A percentile compares a stretch with the other conserved stretches of the same genome.
These are phyloP conservation scores for Plasmodium berghei DNA, from an alignment of 169 alveolate species.

Conservation along the genomic window DNA sequence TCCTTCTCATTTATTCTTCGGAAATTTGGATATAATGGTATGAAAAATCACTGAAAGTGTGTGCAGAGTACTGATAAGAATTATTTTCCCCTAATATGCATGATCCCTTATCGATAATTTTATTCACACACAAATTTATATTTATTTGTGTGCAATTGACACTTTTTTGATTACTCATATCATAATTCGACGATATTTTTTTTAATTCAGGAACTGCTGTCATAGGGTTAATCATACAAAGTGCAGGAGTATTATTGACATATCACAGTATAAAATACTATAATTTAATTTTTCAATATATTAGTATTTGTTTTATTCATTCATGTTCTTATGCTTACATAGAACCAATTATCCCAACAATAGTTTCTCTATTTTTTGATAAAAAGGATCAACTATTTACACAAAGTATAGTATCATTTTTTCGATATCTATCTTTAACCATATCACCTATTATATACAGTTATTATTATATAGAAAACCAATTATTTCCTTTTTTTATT, in stretches of 20 bases:
- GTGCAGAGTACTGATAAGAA: too few species aligned
- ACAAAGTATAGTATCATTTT: constrained; percentile 76
- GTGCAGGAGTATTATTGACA: constrained; percentile 63
- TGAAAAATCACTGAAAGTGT: constrained; percentile 1
- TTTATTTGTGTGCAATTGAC: neutral
- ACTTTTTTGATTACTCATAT: too few species aligned
- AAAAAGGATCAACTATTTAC: constrained; percentile 73
- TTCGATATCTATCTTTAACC: constrained; percentile 75
- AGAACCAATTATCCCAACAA: constrained; percentile 77
- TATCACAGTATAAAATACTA: constrained; percentile 65
- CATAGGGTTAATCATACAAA: constrained; percentile 56
- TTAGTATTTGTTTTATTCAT: constrained; percentile 76
- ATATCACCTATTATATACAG: constrained; percentile 74
- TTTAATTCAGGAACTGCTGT: constrained; percentile 54
- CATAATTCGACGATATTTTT: neutral
- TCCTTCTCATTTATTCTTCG: constrained; percentile 68
- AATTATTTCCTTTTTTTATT: constrained; percentile 70
- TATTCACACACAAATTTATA: neutral
- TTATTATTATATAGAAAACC: constrained; percentile 73
- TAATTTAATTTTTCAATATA: constrained; percentile 73
- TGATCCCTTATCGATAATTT: neutral
- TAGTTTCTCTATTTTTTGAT: constrained; percentile 70
- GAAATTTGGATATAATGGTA: constrained; percentile 63
- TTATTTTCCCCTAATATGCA: too few species aligned
- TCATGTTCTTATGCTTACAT: constrained; percentile 77